A percentile compares a stretch with the other conserved stretches of the same genome.
Conservation (phyloP, 768 basidiomycete genomes). For the Mycena capillaripes region DNA sequence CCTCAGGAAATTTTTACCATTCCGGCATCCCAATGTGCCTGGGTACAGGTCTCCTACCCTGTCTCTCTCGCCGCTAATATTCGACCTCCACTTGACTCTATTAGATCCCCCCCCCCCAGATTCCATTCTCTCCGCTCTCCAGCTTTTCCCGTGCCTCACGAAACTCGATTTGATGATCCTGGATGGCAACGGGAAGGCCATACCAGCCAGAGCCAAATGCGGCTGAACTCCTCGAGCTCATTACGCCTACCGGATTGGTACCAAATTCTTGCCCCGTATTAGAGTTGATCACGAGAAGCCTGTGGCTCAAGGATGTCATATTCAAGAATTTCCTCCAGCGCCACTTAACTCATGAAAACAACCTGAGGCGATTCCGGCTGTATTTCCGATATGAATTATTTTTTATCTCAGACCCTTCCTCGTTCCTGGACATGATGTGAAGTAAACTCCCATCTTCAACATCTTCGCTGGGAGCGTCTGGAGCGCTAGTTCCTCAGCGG, state of each 20-base stretch:
- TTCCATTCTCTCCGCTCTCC: background rate
- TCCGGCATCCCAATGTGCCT: background rate
- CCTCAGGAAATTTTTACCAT: background rate
- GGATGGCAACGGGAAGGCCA: background rate
- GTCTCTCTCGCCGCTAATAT: background rate
- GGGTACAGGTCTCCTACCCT: background rate
- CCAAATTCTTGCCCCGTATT: background rate
- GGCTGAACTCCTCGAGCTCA: background rate
- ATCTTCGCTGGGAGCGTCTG: too few relatives aligned
- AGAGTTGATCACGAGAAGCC: background rate
- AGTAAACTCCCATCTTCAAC: background rate
- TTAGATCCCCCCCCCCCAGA: background rate
- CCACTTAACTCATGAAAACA: background rate
- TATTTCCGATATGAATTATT: background rate
- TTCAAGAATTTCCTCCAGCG: background rate
- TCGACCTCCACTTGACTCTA: background rate
- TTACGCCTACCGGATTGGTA: background rate
- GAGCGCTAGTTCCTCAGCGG: too few relatives aligned
- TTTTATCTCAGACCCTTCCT: background rate
- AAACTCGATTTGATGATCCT: background rate
- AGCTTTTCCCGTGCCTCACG: background rate
- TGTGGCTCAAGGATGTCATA: background rate
- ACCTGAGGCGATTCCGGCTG: background rate
- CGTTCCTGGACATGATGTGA: background rate
- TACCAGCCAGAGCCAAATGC: background rate